Evolutionary conservation across 2,329 filamentous ascomycete species (phyloP), one percentile per base, ranked within the genome.

Genomic region (Parasarocladium wereldwijsianum): DNA sequence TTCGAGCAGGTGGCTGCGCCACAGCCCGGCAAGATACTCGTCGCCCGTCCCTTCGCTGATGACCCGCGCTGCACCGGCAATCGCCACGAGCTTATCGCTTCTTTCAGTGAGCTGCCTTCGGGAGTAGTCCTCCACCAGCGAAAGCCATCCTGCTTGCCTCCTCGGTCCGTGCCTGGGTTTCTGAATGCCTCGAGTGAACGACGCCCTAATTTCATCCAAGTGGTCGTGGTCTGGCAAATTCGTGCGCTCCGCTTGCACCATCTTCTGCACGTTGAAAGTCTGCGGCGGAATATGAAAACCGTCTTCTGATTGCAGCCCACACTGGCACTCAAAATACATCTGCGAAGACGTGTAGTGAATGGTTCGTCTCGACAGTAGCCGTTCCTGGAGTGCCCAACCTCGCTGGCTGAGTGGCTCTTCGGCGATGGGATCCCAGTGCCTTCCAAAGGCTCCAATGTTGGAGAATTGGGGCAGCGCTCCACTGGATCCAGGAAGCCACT

Each of bases 321-420:
- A 19, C 15, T 22, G 29, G 8, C 36, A 36, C 13, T 36, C 34
- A 29, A 34, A 38, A n/a, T 15, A 27, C 29, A 32, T 35, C 26
- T 38, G 31, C 2, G 31, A 23, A 4, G 12, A 12, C 13, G 27
- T 20, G 7, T 36, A 34, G 29, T 29, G 29, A 10, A 38, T 12
- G 8, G n/a, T 29, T 2, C 17, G 13, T 4, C 23, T 31, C 4
- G 33, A 29, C 1, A 37, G 16, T 0, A 33, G 10, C 13, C 33
- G 27, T 8, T 37, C 35, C 8, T 37, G 33, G 5, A 33, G 17
- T 5, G 22, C 24, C 35, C 35, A 35, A 1, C 31, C 35, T 0
- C 31, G 30, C 10, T 3, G 30, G 10, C 23, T 29, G 4, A 37
- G 26, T 0, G 18, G 17, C 18, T 26, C 18, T 16, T 24, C 28